Conservation (phyloP, 148 eudicot species). For the Pharnaceum exiguum region DNA sequence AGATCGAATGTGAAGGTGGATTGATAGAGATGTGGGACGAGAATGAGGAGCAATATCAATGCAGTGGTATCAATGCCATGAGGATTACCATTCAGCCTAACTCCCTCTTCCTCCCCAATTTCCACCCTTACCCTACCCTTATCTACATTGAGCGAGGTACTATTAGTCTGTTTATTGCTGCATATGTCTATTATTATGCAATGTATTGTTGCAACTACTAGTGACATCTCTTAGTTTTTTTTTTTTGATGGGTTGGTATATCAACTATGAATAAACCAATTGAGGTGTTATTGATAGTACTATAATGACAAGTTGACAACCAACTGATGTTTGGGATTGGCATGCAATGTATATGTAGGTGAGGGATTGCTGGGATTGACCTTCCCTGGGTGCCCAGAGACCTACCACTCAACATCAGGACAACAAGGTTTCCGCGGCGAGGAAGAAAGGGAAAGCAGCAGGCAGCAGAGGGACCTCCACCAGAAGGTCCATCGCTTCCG, state of each 20-base stretch:
- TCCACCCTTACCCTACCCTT: constrained; percentile 51
- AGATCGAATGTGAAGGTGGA: constrained; percentile 57
- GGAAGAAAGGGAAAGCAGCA: not conserved
- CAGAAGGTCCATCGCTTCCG: constrained; percentile 61
- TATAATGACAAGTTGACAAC: too few relatives aligned
- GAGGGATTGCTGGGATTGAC: constrained; percentile 45
- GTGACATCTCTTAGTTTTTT: too few relatives aligned
- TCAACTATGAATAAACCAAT: too few relatives aligned
- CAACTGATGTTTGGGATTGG: too few relatives aligned
- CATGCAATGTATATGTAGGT: constrained; percentile 40
- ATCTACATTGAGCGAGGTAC: constrained; percentile 54
- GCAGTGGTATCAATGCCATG: constrained; percentile 52
- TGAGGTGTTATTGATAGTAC: too few relatives aligned
- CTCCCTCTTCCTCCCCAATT: constrained; percentile 49
- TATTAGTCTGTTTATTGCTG: not conserved
- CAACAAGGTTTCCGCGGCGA: not conserved
- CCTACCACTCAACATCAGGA: constrained; percentile 36
- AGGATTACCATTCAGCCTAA: constrained; percentile 39
- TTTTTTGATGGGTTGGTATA: too few relatives aligned
- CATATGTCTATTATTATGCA: too few relatives aligned
- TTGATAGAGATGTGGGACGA: constrained; percentile 54
- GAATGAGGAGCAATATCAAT: constrained; percentile 55
- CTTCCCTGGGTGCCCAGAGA: constrained; percentile 83
- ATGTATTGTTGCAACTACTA: too few relatives aligned
- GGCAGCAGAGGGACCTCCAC: constrained; percentile 32